phyloP scores from a whole-genome alignment of 73 alveolate species.

The Tetrahymena borealis region DNA sequence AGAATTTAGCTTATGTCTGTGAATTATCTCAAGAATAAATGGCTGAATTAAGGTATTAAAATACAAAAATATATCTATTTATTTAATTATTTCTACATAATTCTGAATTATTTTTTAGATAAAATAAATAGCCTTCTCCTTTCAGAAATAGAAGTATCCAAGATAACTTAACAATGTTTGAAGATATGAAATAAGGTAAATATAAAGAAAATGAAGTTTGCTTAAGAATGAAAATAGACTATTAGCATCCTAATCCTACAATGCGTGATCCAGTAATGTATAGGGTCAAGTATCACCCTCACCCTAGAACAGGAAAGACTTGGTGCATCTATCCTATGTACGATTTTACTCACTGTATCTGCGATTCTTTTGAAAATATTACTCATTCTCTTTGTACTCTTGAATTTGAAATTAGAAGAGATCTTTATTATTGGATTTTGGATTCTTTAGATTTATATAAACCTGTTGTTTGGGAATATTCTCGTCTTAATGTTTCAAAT shows the following conservation, averaged over 20 bases:
- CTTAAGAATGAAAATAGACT: constrained; percentile 91
- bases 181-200: constrained; percentile 90
- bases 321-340: constrained; percentile 98
- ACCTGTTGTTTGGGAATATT: constrained; percentile 97
- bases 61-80: not conserved
- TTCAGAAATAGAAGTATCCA: constrained; percentile 87
- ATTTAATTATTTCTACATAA: not conserved
- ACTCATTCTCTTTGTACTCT: constrained; percentile 97
- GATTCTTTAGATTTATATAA: constrained; percentile 94
- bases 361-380: constrained; percentile 91
- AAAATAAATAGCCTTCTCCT: constrained; percentile 79
- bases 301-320: constrained; percentile 94
- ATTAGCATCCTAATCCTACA: constrained; percentile 87
- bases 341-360: constrained; percentile 95
- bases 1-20: constrained; percentile 91
- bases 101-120: too few species aligned
- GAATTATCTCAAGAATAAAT: constrained; percentile 50
- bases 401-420: constrained; percentile 98
- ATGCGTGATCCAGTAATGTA: constrained; percentile 98
- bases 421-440: constrained; percentile 96
- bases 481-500: constrained; percentile 92
- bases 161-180: constrained; percentile 84
- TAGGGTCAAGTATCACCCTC: constrained; percentile 86
- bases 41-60: constrained; percentile 12
- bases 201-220: constrained; percentile 92